Evolutionary conservation across 1,139 yeast species (phyloP), one percentile per base, ranked within the genome.

Genomic region (Kodamaea alishanica): DNA sequence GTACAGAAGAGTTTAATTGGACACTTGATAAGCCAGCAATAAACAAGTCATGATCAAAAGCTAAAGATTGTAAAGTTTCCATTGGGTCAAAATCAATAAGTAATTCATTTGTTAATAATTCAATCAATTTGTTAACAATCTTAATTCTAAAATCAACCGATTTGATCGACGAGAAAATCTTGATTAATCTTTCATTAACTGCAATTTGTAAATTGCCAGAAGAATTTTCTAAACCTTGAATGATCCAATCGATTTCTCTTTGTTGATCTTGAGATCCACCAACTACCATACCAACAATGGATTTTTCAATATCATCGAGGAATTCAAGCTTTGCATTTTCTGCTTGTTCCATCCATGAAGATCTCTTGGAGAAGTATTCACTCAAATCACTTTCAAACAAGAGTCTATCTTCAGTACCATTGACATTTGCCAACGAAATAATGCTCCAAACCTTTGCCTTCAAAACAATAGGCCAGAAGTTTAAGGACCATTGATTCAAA

Each of bases 191-290:
- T 15, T 66, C 55, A 33, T 80, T 73, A 5, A 81, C 73, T n/a
- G 79, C 72, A 25, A 82, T 61, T 30, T 74, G 78, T 38, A 77
- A 73, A 46, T 63, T 63, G 1, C 72, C 65, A 12, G 52, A 40
- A 4, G 48, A 45, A 8, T 78, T 65, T 38, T 74, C 73, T 46
- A 81, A 63, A 1, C 78, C 75, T 15, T 65, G 63, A 38, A 78
- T 71, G 31, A 88, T 55, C 63, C 89, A 84, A 30, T 75, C 75
- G 30, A 83, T 70, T 41, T 84, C 89, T 44, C 69, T 71, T 54
- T 75, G 76, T 43, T 81, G 89, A 43, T 73, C 75, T 1, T 53
- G 34, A 24, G 55, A 39, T 15, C 37, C 37, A 8, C 74, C 67
- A 8, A 85, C 75, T 12, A 86, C 77, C 43, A 84, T 57, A 9